Conservation (phyloP, 257 asterid species). For the Eustoma russellianum region DNA sequence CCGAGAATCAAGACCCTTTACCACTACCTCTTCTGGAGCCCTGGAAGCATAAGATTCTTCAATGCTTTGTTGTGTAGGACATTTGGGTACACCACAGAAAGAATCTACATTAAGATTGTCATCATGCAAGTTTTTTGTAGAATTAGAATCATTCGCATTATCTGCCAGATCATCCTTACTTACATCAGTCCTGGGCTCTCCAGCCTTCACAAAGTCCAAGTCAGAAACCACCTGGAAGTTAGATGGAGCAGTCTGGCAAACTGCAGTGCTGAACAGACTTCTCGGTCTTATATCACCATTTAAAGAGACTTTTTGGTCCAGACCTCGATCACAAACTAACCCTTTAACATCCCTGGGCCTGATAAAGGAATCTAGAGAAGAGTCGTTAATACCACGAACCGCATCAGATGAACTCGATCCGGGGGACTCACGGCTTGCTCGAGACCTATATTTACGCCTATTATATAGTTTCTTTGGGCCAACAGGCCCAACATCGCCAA, state of each 20-base stretch:
- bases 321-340: conserved; percentile 31
- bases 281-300: conserved; percentile 28
- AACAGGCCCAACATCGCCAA: conserved; percentile 49
- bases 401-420: conserved; percentile 53
- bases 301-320: conserved; percentile 20
- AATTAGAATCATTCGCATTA: conserved; percentile 26
- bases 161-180: conserved; percentile 19
- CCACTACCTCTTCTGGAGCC: conserved; percentile 24
- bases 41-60: conserved; percentile 24
- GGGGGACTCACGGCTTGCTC: conserved; percentile 56
- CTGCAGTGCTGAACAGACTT: conserved; percentile 29
- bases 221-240: conserved; percentile 29
- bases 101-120: conserved; percentile 36
- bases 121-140: conserved; percentile 25
- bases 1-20: conserved; percentile 29
- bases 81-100: conserved; percentile 20
- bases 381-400: conserved; percentile 34
- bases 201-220: conserved; percentile 32
- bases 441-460: conserved; percentile 55
- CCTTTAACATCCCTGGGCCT: conserved; percentile 34
- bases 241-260: conserved; percentile 22
- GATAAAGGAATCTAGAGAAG: conserved; percentile 43
- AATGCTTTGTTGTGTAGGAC: conserved; percentile 23
- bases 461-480: conserved; percentile 62
- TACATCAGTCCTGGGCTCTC: conserved; percentile 27